Evolutionary conservation across 1,139 yeast species (phyloP).

Genomic region (Protomyces pachydermus): DNA sequence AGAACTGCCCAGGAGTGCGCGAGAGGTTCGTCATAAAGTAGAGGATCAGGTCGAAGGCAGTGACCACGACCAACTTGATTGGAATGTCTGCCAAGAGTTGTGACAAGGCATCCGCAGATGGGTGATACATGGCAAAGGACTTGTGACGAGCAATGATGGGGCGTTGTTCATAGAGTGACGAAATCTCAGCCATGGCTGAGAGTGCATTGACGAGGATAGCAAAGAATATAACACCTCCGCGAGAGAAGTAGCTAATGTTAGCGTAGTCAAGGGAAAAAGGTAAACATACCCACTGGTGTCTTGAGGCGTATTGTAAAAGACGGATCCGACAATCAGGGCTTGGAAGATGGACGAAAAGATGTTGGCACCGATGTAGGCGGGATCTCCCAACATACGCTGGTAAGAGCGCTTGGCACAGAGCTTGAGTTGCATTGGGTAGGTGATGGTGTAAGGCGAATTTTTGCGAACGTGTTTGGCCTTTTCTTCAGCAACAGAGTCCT

Average conservation of each 20-base stretch:
- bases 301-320: constrained; percentile 58
- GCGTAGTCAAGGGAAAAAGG: neutral
- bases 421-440: constrained; percentile 37
- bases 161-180: constrained; percentile 51
- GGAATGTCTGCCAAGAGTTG: constrained; percentile 57
- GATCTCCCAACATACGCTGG: constrained; percentile 55
- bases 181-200: constrained; percentile 27
- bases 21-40: constrained; percentile 58
- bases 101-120: constrained; percentile 63
- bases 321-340: constrained; percentile 59
- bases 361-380: constrained; percentile 49
- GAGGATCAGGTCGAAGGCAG: constrained; percentile 47
- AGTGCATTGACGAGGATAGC: constrained; percentile 43
- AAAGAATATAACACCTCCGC: constrained; percentile 47
- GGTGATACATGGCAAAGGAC: constrained; percentile 58
- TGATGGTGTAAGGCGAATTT: constrained; percentile 33
- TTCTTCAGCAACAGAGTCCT: constrained; percentile 32
- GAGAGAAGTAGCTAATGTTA: constrained; percentile 45
- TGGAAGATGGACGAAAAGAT: constrained; percentile 50
- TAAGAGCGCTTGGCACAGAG: constrained; percentile 53
- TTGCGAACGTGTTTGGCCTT: constrained; percentile 30
- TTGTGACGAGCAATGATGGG: constrained; percentile 60
- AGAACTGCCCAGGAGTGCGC: constrained; percentile 57
- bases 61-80: constrained; percentile 47
- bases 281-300: constrained; percentile 45